Evolutionary conservation across 352 stramenopile genomes (phyloP).

Genomic region (Globisporangium heterothallicum): DNA sequence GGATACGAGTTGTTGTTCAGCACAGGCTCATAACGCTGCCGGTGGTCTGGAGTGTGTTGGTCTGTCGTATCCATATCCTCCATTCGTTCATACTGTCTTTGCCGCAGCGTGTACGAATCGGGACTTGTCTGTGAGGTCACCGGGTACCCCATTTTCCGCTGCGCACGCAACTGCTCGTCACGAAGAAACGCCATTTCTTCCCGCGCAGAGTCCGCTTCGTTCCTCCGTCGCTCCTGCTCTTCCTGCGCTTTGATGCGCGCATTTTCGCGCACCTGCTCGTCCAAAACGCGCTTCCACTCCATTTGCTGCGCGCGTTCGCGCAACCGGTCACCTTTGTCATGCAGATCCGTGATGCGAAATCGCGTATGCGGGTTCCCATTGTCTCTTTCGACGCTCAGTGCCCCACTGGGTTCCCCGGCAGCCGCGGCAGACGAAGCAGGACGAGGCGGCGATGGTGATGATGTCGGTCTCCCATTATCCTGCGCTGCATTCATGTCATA

Average conservation of each 20-base stretch:
- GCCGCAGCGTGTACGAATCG: background rate
- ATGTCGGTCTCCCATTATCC: background rate
- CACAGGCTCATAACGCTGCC: background rate
- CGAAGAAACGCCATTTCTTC: conserved; percentile 48
- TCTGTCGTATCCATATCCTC: conserved; percentile 8
- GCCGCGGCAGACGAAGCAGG: background rate
- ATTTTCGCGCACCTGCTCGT: conserved; percentile 75
- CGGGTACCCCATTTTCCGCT: conserved; percentile 26
- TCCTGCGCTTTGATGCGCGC: conserved; percentile 40
- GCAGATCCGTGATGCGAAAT: conserved; percentile 56
- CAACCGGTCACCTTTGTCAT: conserved; percentile 43
- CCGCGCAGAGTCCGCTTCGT: conserved; percentile 33
- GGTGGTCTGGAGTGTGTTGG: conserved; percentile 3
- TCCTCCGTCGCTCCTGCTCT: conserved; percentile 26
- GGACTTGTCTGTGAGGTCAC: conserved; percentile 1
- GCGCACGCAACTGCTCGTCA: conserved; percentile 58
- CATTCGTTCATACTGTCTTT: background rate
- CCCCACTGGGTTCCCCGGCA: conserved; percentile 8
- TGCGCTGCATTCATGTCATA: background rate
- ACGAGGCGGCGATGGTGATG: background rate
- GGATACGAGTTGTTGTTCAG: background rate
- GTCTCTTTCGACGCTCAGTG: background rate
- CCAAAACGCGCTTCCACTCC: conserved; percentile 59
- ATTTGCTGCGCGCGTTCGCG: conserved; percentile 62
- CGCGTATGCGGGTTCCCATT: conserved; percentile 28